phyloP scores from a whole-genome alignment of 495 filamentous ascomycete genomes.

The Penicillium steckii region DNA sequence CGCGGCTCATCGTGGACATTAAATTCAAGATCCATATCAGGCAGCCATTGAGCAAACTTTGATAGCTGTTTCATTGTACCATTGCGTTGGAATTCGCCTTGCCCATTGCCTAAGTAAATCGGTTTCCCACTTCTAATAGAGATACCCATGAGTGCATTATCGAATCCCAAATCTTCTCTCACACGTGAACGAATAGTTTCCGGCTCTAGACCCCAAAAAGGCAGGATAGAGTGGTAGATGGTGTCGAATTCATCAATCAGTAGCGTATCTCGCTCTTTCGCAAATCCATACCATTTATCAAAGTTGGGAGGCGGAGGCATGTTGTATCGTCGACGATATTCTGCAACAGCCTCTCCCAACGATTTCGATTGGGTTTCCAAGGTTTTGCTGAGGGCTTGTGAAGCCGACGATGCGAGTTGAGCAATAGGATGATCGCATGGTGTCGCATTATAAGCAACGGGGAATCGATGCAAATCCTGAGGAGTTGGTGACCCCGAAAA shows the following conservation, averaged over 20 bases:
- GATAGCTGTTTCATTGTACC: conserved; percentile 5
- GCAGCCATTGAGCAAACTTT: conserved; percentile 37
- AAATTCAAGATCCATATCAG: conserved; percentile 74
- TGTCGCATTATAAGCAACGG: too few relatives aligned
- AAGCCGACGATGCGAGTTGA: too few relatives aligned
- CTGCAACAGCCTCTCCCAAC: conserved; percentile 6
- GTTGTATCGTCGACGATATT: conserved; percentile 56
- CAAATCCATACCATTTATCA: conserved; percentile 65
- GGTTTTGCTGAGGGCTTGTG: too few relatives aligned
- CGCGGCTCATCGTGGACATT: conserved; percentile 73
- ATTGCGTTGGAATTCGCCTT: conserved; percentile 8
- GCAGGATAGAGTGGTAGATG: conserved; percentile 55
- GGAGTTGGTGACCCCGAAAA: too few relatives aligned
- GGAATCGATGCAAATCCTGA: too few relatives aligned
- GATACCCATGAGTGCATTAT: conserved; percentile 10
- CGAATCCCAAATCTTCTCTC: conserved; percentile 8
- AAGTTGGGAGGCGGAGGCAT: conserved; percentile 62
- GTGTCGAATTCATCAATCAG: conserved; percentile 61
- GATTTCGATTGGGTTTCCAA: neutral
- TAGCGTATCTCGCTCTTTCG: conserved; percentile 49
- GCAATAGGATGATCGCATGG: too few relatives aligned
- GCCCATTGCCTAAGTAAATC: neutral
- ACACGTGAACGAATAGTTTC: conserved; percentile 9
- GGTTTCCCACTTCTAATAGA: conserved; percentile 4
- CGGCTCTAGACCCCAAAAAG: conserved; percentile 48